phyloP scores from a whole-genome alignment of 306 rosid species.

The Fragaria ananassa region DNA sequence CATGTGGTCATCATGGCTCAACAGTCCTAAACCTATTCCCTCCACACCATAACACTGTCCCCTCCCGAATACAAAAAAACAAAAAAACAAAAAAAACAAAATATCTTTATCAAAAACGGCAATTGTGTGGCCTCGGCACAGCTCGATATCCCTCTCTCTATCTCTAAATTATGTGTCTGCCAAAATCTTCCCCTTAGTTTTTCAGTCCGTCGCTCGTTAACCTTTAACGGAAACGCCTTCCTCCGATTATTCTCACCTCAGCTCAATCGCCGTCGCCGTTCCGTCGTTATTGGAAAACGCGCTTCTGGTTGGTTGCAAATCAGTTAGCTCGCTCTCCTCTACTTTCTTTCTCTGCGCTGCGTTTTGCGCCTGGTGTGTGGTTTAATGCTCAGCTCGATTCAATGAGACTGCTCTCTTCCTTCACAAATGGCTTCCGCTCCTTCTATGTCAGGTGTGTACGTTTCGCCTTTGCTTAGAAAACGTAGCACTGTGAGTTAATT shows the following conservation, averaged over 20 bases:
- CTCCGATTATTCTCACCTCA: conserved; percentile 23
- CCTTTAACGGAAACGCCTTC: conserved; percentile 16
- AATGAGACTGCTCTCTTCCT: conserved; percentile 65
- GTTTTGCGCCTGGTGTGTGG: conserved; percentile 23
- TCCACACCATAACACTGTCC: conserved; percentile 11
- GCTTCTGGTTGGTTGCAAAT: background rate
- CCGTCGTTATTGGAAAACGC: background rate
- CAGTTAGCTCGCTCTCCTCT: conserved; percentile 11
- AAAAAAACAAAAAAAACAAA: background rate
- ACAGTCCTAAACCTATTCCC: background rate
- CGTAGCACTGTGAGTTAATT: conserved; percentile 20
- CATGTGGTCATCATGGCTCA: background rate
- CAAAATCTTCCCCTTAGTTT: conserved; percentile 35
- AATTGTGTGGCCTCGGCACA: conserved; percentile 88
- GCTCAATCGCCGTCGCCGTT: background rate
- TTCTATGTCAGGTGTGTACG: conserved; percentile 74
- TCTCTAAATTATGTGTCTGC: conserved; percentile 48
- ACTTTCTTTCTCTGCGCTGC: conserved; percentile 1
- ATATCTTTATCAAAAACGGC: conserved; percentile 46
- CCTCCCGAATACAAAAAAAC: background rate
- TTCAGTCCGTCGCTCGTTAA: conserved; percentile 38
- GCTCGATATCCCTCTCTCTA: conserved; percentile 40
- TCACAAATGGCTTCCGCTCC: conserved; percentile 75
- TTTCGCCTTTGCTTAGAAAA: conserved; percentile 20
- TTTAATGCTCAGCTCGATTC: conserved; percentile 57